A percentile compares a stretch with the other conserved stretches of the same genome.
Evolutionary conservation across 768 basidiomycete species (phyloP).

Genomic region (Kwoniella bestiolae): DNA sequence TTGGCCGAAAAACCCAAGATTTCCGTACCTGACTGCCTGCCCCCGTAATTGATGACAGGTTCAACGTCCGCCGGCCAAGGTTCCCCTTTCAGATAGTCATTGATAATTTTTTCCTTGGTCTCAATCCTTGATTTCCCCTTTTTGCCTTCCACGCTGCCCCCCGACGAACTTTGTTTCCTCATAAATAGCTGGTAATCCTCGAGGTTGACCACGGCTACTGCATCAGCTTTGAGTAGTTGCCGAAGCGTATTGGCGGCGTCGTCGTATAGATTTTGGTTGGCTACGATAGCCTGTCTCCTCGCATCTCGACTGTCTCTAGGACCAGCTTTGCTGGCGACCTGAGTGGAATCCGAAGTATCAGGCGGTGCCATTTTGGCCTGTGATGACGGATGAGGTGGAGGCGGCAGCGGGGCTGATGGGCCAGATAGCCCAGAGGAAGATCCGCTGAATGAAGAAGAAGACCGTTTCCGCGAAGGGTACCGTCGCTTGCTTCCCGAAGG

Average conservation of each 20-base stretch:
- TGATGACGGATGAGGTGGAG: neutral
- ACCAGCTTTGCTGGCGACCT: slow-evolving; percentile 32
- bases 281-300: slow-evolving; percentile 21
- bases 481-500: neutral
- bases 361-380: neutral
- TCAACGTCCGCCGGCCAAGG: slow-evolving; percentile 40
- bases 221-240: slow-evolving; percentile 40
- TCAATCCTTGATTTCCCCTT: slow-evolving; percentile 20
- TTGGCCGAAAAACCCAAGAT: slow-evolving; percentile 21
- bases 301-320: slow-evolving; percentile 38
- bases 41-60: slow-evolving; percentile 41
- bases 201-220: slow-evolving; percentile 42
- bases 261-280: slow-evolving; percentile 29
- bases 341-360: neutral
- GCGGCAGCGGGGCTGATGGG: neutral
- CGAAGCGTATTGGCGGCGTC: slow-evolving; percentile 45
- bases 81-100: slow-evolving; percentile 37
- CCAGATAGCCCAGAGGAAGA: neutral
- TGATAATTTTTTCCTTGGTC: slow-evolving; percentile 24
- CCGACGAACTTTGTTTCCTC: too few relatives aligned
- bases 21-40: neutral
- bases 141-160: slow-evolving; percentile 9
- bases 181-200: slow-evolving; percentile 52
- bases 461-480: neutral
- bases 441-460: neutral